Percentiles rank a stretch among this genome's conserved stretches.
Evolutionary conservation across 148 eudicot species (phyloP).

Genomic region (Mesembryanthemum crystallinum): DNA sequence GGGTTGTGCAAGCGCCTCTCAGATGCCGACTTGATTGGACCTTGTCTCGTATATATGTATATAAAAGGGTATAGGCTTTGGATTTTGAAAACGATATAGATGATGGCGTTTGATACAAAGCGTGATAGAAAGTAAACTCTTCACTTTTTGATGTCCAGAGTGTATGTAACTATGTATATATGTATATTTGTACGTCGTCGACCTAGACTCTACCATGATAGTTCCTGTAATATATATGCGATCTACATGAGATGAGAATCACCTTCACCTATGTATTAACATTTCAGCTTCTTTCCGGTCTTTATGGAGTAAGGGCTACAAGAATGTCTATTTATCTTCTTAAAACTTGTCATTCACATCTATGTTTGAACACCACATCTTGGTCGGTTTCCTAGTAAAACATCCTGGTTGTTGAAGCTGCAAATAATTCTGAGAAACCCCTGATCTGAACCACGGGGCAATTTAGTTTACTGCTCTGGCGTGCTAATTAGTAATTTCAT

Average conservation of each 20-base stretch:
- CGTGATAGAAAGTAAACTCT: background rate
- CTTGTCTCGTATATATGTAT: slow-evolving; percentile 74
- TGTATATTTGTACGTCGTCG: slow-evolving; percentile 14
- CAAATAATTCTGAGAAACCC: too few species aligned
- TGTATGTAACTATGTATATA: slow-evolving; percentile 19
- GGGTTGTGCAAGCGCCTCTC: slow-evolving; percentile 70
- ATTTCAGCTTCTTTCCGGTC: too few species aligned
- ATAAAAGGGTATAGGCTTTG: slow-evolving; percentile 63
- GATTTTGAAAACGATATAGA: slow-evolving; percentile 65
- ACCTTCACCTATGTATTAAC: background rate
- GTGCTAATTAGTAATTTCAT: too few species aligned
- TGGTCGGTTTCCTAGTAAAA: too few species aligned
- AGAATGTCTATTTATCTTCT: too few species aligned
- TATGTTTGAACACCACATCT: too few species aligned
- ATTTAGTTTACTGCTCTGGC: too few species aligned
- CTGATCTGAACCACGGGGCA: too few species aligned
- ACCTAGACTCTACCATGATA: slow-evolving; percentile 7
- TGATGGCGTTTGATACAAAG: background rate
- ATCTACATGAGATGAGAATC: background rate
- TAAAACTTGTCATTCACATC: too few species aligned
- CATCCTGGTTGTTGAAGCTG: too few species aligned
- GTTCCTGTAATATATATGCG: background rate
- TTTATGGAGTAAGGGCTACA: too few species aligned
- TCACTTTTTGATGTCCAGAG: slow-evolving; percentile 5
- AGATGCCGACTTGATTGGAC: slow-evolving; percentile 72